Conservation (phyloP, 169 alveolate genomes). For the Perkinsus olseni region DNA sequence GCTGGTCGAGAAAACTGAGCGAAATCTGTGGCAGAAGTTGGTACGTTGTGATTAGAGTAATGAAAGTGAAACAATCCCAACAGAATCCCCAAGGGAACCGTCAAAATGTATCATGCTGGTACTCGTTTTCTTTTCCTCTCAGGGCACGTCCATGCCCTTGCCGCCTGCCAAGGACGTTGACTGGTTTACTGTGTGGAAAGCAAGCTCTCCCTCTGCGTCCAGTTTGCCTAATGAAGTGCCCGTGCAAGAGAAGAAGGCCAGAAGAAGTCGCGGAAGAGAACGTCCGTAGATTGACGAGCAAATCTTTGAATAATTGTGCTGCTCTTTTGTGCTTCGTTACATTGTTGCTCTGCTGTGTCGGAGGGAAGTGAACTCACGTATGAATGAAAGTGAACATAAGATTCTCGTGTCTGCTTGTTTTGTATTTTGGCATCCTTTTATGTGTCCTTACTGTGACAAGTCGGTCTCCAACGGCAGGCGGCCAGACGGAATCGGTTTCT, state of each 20-base stretch:
- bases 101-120: no score
- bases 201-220: background rate
- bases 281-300: no score
- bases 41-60: no score
- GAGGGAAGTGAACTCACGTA: no score
- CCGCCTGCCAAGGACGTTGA: background rate
- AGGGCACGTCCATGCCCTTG: background rate
- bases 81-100: no score
- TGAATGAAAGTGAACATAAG: no score
- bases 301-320: no score
- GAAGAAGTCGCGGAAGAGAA: background rate
- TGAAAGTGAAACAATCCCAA: no score
- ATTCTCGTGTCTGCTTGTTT: background rate
- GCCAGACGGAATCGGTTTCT: background rate
- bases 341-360: no score
- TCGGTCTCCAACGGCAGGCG: background rate
- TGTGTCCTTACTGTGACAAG: background rate
- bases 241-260: background rate
- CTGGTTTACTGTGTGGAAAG: background rate
- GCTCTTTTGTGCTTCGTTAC: no score
- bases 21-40: no score
- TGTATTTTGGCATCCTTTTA: background rate
- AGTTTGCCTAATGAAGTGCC: background rate
- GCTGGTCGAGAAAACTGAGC: no score
- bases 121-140: background rate